A percentile compares a stretch with the other conserved stretches of the same genome.
Conservation (phyloP, 345 rosid genomes). For the Theobroma cacao region DNA sequence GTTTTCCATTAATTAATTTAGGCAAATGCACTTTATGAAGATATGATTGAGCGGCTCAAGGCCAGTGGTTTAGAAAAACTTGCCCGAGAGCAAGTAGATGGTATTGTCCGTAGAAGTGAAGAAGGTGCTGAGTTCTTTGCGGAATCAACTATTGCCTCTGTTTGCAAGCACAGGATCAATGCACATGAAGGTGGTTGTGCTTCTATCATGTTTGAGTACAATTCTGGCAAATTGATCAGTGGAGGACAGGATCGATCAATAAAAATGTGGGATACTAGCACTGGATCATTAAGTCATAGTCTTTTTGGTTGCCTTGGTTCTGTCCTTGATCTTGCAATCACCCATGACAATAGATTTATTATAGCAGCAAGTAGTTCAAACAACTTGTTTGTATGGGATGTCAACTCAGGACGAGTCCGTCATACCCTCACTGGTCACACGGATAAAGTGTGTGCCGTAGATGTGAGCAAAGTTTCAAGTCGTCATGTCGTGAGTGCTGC, state of each 20-base stretch:
- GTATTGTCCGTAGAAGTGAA: conserved; percentile 84
- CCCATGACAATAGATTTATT: conserved; percentile 77
- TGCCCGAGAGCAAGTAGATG: conserved; percentile 93
- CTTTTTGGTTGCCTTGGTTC: conserved; percentile 84
- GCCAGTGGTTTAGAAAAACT: conserved; percentile 88
- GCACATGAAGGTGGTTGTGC: conserved; percentile 99
- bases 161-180: conserved; percentile 68
- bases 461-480: conserved; percentile 85
- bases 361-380: conserved; percentile 97
- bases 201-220: conserved; percentile 69
- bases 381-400: conserved; percentile 93
- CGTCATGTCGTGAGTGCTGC: conserved; percentile 88
- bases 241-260: conserved; percentile 90
- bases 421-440: conserved; percentile 90
- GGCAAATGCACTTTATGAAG: conserved; percentile 92
- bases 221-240: conserved; percentile 67
- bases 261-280: conserved; percentile 86
- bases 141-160: conserved; percentile 71
- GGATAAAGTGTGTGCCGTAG: conserved; percentile 92
- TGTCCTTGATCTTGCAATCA: conserved; percentile 78
- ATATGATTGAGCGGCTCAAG: conserved; percentile 77
- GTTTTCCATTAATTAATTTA: conserved; percentile 19
- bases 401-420: conserved; percentile 62
- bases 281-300: conserved; percentile 61
- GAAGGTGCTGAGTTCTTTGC: conserved; percentile 85